Base-by-base conservation (phyloP, 2,329 filamentous ascomycete species). In the Fusarium oxysporum region DNA sequence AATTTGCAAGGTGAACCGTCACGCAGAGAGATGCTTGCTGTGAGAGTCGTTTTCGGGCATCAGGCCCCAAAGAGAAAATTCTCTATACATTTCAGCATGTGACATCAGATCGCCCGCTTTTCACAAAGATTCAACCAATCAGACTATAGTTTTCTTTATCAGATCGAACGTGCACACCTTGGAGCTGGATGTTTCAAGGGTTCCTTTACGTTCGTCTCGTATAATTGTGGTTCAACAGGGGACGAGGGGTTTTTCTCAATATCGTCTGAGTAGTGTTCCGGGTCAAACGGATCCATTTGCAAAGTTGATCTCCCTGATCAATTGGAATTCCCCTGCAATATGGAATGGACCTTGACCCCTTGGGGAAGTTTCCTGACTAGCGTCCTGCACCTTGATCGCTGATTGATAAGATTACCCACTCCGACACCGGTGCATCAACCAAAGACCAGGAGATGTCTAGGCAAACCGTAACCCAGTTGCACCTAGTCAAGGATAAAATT, bases 331-430 rank as follows among this genome's bases (percentile, higher is more conserved):
- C 67, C 58, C 62, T 73, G 58, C n/a, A 70, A 60, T n/a, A 50
- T 32, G 54, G 47, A 43, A 57, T 28, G 56, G 28, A 61, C 37
- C 58, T 62, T 70, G 58, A 47, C 58, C 19, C 38, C 37, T 58
- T 47, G 16, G 23, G 33, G 35, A 68, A 51, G 40, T 48, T 53
- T 67, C 47, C 25, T n/a, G 51, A 57, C 64, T 75, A 76, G 75
- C 68, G 64, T 54, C 63, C 60, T 77, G 73, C 70, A 70, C 19
- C 44, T 74, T 74, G 76, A 77, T 78, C 76, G 33, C 69, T 76
- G 76, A 78, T 78, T 78, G 76, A 78, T 78, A 77, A 78, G 76
- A 78, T 78, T 78, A 71, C 41, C 58, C 63, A 57, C 62, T 57
- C 55, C 72, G 60, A 64, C 51, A 48, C 43, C 41, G 48, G 28